Conservation (phyloP, 768 basidiomycete species). For the Boletus insuetus region DNA sequence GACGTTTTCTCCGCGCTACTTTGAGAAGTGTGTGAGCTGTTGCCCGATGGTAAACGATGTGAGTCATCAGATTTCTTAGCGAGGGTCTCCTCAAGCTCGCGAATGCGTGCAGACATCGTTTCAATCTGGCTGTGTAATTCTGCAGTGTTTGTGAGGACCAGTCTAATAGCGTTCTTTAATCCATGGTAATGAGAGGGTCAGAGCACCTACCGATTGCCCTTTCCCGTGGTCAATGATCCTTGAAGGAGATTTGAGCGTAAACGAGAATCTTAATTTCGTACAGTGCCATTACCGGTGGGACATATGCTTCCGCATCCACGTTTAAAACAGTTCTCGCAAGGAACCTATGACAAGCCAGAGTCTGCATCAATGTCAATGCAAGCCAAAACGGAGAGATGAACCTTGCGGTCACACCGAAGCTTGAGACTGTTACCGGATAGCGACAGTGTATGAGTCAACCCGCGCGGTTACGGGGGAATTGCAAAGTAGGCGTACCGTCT, state of each 20-base stretch:
- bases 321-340: constrained; percentile 75
- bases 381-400: constrained; percentile 15
- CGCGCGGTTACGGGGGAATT: background rate
- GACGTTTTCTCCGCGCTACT: constrained; percentile 21
- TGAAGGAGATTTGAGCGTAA: background rate
- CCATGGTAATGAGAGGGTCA: background rate
- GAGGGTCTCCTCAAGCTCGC: constrained; percentile 60
- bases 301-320: constrained; percentile 75
- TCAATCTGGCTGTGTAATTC: constrained; percentile 70
- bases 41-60: constrained; percentile 44
- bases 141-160: constrained; percentile 65
- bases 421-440: constrained; percentile 43
- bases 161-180: constrained; percentile 30
- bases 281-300: constrained; percentile 56
- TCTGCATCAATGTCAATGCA: constrained; percentile 11
- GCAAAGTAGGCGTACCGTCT: constrained; percentile 29
- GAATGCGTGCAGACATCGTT: constrained; percentile 49
- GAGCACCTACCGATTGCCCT: constrained; percentile 49
- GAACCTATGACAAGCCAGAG: constrained; percentile 44
- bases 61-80: constrained; percentile 45
- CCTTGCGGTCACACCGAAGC: constrained; percentile 64
- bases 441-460: background rate
- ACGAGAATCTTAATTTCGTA: background rate
- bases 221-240: constrained; percentile 58
- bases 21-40: constrained; percentile 28